Evolutionary conservation across 306 rosid genomes (phyloP).

Genomic region (Cicer yamashitae): DNA sequence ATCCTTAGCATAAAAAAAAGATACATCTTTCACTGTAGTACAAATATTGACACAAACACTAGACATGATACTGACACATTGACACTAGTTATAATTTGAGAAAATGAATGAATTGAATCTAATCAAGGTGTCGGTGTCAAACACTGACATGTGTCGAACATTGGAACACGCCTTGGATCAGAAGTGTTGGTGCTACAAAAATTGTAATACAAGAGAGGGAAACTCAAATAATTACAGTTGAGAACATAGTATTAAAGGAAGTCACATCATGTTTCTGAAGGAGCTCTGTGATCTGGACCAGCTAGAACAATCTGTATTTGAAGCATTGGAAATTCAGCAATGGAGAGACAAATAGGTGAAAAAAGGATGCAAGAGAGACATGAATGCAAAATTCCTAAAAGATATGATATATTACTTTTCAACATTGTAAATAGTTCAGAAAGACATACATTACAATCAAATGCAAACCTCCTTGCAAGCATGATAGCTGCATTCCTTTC

Average conservation of each 20-base stretch:
- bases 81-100: too few relatives aligned
- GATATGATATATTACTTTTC: background rate
- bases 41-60: too few relatives aligned
- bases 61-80: too few relatives aligned
- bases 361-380: too few relatives aligned
- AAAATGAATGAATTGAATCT: too few relatives aligned
- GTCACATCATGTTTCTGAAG: slow-evolving; percentile 62
- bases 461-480: slow-evolving; percentile 98
- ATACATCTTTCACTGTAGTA: slow-evolving; percentile 43
- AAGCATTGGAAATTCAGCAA: slow-evolving; percentile 29
- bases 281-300: slow-evolving; percentile 92
- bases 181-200: too few relatives aligned
- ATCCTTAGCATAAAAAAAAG: slow-evolving; percentile 29
- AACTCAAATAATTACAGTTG: slow-evolving; percentile 56
- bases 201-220: slow-evolving; percentile 50
- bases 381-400: too few relatives aligned
- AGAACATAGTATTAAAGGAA: background rate
- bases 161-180: too few relatives aligned
- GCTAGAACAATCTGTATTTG: slow-evolving; percentile 79
- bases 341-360: background rate
- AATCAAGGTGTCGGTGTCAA: too few relatives aligned
- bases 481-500: slow-evolving; percentile 94
- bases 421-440: slow-evolving; percentile 23
- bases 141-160: too few relatives aligned
- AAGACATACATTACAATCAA: slow-evolving; percentile 86